Base-by-base conservation (phyloP, 225 moss, liverwort and hornwort genomes). In the Asterella californica region DNA sequence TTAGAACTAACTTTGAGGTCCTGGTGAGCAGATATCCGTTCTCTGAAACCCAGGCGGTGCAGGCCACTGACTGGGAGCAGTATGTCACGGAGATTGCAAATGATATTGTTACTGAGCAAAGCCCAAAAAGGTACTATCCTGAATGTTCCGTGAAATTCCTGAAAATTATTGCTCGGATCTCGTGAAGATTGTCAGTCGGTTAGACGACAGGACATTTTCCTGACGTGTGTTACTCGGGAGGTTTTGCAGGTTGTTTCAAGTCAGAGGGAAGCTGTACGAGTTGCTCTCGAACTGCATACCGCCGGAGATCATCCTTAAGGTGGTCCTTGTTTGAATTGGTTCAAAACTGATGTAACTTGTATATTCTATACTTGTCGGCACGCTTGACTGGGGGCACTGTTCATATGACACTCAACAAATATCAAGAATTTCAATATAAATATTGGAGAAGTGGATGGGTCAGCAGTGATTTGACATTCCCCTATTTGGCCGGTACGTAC, bases 221-320 rank as follows among this genome's bases (percentile, higher is more conserved):
- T 67, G 19, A 67, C 34, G 36, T 15, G 17, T 36, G 17, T n/a
- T 15, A 27, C 57, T 32, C 15, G 49, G 54, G n/a, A 9, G 73
- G 10, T 79, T 54, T 54, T 85, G 75, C 83, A 96, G 95, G 81
- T 78, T 96, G 55, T 96, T 92, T 85, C 87, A 87, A 82, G 90
- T 93, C 69, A 90, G 95, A 85, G 92, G 92, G 64, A 93, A 93
- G 83, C 86, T 96, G 19, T 93, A 96, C 78, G 95, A 92, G 83
- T 81, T 96, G 70, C 90, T 96, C 15, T 79, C 85, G 12, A 96
- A 96, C 86, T 96, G 95, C 86, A 96, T 96, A 87, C 95, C 93
- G 21, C 89, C 93, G n/a, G 95, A 96, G 84, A 83, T 92, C 36
- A 93, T 96, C 65, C 90, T 96, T 29, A 96, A 96, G 92, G 95